A percentile compares a stretch with the other conserved stretches of the same genome.
These are phyloP conservation scores for Apostasia shenzhenica DNA, from an alignment of 106 monocot species.

Conservation along the genomic window DNA sequence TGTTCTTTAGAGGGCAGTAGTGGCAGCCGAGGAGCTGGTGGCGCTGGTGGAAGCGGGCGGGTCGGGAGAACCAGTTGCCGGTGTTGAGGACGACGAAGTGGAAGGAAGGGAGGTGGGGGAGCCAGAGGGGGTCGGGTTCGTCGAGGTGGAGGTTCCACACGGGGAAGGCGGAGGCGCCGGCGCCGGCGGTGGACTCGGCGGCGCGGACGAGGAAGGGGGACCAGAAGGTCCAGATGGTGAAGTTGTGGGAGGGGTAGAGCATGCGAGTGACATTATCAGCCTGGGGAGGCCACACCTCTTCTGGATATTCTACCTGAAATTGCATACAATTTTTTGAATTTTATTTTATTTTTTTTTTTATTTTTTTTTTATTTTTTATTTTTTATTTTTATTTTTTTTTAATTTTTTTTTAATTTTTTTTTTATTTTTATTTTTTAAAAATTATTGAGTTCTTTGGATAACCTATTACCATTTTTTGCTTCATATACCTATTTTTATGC, in stretches of 20 bases:
- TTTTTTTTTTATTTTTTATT: too few relatives aligned
- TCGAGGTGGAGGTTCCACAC: slow-evolving; percentile 43
- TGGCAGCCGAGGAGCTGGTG: slow-evolving; percentile 26
- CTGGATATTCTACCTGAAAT: slow-evolving; percentile 31
- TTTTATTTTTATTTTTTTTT: too few relatives aligned
- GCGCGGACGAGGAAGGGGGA: slow-evolving; percentile 41
- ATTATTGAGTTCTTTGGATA: too few relatives aligned
- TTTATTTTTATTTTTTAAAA: too few relatives aligned
- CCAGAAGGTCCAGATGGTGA: slow-evolving; percentile 53
- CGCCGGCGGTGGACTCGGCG: not conserved
- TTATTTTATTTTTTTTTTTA: not conserved
- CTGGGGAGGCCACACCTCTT: slow-evolving; percentile 17
- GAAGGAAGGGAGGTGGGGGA: slow-evolving; percentile 7
- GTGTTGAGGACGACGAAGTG: slow-evolving; percentile 40
- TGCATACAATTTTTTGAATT: not conserved
- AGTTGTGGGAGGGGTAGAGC: slow-evolving; percentile 27
- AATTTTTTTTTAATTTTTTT: too few relatives aligned
- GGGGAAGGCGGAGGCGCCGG: not conserved
- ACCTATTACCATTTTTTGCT: too few relatives aligned
- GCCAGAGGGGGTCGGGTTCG: slow-evolving; percentile 28
- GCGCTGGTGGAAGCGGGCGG: slow-evolving; percentile 27
- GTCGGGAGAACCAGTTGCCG: slow-evolving; percentile 57
- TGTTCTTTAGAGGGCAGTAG: slow-evolving; percentile 12
- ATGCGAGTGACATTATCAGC: slow-evolving; percentile 29
- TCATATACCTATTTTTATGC: too few relatives aligned